Conservation (phyloP, 2,329 filamentous ascomycete species). For the Calonectria naviculata region DNA sequence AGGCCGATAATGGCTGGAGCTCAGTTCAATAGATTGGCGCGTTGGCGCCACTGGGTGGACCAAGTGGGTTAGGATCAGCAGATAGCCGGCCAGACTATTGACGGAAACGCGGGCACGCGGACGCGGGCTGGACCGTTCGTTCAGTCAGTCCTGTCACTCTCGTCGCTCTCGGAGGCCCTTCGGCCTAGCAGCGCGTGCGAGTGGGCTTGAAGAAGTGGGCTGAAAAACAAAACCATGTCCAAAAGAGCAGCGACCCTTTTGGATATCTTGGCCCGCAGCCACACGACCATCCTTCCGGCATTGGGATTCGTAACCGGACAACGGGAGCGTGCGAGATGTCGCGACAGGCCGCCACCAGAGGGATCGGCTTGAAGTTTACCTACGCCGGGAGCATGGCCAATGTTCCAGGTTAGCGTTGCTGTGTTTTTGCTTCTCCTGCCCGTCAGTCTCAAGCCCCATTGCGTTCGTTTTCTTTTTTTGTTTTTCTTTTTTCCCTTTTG, state of each 20-base stretch:
- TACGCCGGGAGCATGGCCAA: not conserved
- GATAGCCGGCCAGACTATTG: not conserved
- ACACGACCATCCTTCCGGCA: not conserved
- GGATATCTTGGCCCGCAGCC: not conserved
- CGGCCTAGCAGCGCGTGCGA: not conserved
- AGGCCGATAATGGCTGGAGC: not conserved
- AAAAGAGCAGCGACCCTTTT: not conserved
- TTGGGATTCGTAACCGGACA: not conserved
- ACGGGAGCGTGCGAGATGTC: too few relatives aligned
- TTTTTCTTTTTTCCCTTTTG: not conserved
- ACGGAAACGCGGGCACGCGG: slow-evolving; percentile 9
- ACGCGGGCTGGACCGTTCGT: slow-evolving; percentile 12
- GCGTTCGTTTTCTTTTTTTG: not conserved
- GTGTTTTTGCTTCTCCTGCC: not conserved
- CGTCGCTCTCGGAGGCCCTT: not conserved
- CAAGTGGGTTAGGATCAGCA: not conserved
- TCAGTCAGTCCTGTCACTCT: not conserved
- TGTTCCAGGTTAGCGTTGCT: not conserved
- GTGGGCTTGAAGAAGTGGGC: not conserved
- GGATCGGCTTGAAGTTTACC: not conserved
- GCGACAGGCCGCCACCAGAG: not conserved
- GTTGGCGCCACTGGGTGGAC: not conserved
- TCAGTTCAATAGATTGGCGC: not conserved
- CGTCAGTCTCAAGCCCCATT: not conserved
- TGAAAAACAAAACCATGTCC: not conserved